Percentiles rank a stretch among this genome's conserved stretches.
These are phyloP conservation scores for Plectranthus barbatus DNA, from an alignment of 257 asterid genomes.

Conservation along the genomic window DNA sequence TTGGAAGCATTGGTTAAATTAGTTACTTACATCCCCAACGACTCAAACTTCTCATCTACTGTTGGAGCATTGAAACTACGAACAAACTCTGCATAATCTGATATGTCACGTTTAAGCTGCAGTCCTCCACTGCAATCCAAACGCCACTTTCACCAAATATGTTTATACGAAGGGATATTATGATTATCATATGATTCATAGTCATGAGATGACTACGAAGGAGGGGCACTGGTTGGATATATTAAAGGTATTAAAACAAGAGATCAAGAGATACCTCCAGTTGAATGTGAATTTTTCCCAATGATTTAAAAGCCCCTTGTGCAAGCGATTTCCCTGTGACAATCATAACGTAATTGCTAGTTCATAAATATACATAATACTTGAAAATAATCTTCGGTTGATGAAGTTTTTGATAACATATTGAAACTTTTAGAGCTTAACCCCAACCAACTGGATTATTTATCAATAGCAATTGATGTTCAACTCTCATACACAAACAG, in stretches of 20 bases:
- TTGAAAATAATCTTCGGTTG: neutral
- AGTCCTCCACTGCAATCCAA: slow-evolving; percentile 65
- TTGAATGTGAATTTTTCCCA: slow-evolving; percentile 96
- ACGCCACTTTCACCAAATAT: neutral
- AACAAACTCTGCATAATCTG: slow-evolving; percentile 89
- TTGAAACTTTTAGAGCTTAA: neutral
- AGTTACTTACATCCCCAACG: slow-evolving; percentile 90
- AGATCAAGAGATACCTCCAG: slow-evolving; percentile 52
- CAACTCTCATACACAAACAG: too few species aligned
- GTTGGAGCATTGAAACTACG: slow-evolving; percentile 94
- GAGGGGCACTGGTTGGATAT: too few species aligned
- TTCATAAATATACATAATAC: neutral
- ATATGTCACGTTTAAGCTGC: slow-evolving; percentile 93
- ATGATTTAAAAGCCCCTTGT: slow-evolving; percentile 77
- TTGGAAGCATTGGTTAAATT: neutral
- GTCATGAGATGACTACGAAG: too few species aligned
- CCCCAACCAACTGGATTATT: neutral
- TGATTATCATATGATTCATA: too few species aligned
- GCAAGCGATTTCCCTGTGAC: slow-evolving; percentile 81
- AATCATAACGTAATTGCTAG: slow-evolving; percentile 4
- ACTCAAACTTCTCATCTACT: slow-evolving; percentile 92
- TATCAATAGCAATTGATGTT: too few species aligned
- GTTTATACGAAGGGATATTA: neutral
- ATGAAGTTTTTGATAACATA: too few species aligned
- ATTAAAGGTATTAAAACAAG: neutral